These are phyloP conservation scores for Rhizopus arrhizus DNA, from an alignment of 371 early-diverging fungal genomes.

Conservation along the genomic window DNA sequence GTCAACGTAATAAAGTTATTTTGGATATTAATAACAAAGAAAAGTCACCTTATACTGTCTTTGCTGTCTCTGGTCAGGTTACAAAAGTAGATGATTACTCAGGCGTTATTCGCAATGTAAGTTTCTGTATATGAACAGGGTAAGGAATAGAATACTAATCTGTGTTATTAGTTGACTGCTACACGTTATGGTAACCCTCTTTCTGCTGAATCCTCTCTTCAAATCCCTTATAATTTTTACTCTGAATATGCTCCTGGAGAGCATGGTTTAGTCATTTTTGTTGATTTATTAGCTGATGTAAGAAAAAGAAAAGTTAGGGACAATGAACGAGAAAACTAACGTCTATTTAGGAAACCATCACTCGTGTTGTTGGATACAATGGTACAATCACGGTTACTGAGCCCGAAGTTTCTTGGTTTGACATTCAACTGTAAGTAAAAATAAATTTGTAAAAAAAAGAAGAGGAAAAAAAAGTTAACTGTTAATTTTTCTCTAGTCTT, in stretches of 20 bases:
- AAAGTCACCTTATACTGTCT: constrained; percentile 37
- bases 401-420: constrained; percentile 48
- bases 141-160: not conserved
- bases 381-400: constrained; percentile 49
- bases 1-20: constrained; percentile 49
- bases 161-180: constrained; percentile 33
- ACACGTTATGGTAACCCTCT: constrained; percentile 41
- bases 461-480: not conserved
- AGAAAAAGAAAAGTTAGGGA: not conserved
- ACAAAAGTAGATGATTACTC: constrained; percentile 35
- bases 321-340: not conserved
- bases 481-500: constrained; percentile 22
- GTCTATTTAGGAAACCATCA: constrained; percentile 31
- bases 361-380: constrained; percentile 48
- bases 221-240: constrained; percentile 49
- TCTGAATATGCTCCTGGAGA: constrained; percentile 54
- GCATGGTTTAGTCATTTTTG: constrained; percentile 42
- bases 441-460: not conserved
- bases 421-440: constrained; percentile 51
- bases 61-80: constrained; percentile 46
- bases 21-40: constrained; percentile 50
- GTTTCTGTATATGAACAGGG: constrained; percentile 9
- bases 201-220: constrained; percentile 33
- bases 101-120: constrained; percentile 48
- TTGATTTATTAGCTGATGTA: constrained; percentile 48